Evolutionary conservation across 176 grass and related monocot species (phyloP).

Genomic region (Triticum monococcum): DNA sequence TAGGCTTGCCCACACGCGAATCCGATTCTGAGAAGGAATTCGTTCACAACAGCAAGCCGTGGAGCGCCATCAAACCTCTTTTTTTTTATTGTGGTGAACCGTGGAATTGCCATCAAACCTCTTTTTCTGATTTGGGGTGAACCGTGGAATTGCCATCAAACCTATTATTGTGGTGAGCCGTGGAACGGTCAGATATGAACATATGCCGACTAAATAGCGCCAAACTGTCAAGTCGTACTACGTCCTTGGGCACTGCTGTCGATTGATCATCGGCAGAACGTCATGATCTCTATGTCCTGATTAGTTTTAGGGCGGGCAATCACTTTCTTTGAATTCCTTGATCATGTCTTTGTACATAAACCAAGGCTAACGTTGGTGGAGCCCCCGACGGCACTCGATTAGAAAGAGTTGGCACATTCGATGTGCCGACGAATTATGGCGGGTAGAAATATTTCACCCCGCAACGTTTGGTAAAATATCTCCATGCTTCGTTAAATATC

Average conservation of each 20-base stretch:
- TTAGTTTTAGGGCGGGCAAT: slow-evolving; percentile 15
- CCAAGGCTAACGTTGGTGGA: not conserved
- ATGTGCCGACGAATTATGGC: not conserved
- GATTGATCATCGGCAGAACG: not conserved
- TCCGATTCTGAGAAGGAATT: slow-evolving; percentile 38
- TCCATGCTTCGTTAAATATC: not conserved
- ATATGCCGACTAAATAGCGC: slow-evolving; percentile 37
- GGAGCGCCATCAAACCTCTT: not conserved
- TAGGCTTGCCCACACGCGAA: slow-evolving; percentile 18
- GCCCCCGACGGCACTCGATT: not conserved
- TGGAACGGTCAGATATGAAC: not conserved
- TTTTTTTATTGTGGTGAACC: too few species aligned
- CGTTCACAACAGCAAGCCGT: not conserved
- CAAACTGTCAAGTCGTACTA: not conserved
- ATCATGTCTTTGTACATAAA: not conserved
- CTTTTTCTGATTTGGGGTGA: not conserved
- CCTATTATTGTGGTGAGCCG: not conserved
- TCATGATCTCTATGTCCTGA: slow-evolving; percentile 23
- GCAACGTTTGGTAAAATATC: not conserved
- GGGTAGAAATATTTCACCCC: too few species aligned
- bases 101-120: too few species aligned
- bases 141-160: not conserved
- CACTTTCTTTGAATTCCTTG: slow-evolving; percentile 31
- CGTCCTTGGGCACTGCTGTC: not conserved
- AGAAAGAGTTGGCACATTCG: not conserved